phyloP scores from a whole-genome alignment of 108 stramenopile species.

The Fistulifera solaris region DNA sequence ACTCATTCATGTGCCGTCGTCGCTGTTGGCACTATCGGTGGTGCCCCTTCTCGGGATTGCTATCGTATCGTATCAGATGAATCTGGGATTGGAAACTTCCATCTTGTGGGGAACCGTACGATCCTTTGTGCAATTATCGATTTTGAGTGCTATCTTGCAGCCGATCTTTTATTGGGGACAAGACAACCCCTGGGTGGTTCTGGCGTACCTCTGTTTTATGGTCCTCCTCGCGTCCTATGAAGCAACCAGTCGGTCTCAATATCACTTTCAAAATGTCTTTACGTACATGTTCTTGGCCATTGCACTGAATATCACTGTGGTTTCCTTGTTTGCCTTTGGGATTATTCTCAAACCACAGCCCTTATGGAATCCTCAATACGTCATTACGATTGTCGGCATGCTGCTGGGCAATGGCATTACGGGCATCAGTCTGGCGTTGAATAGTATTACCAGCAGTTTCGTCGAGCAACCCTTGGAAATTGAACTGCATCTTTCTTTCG shows the following conservation, averaged over 20 bases:
- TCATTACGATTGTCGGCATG: constrained; percentile 86
- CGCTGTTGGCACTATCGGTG: constrained; percentile 15
- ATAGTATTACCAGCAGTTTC: constrained; percentile 39
- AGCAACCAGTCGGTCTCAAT: constrained; percentile 52
- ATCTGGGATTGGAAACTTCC: constrained; percentile 28
- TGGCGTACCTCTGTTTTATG: constrained; percentile 51
- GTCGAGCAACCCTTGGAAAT: constrained; percentile 42
- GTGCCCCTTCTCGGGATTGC: constrained; percentile 19
- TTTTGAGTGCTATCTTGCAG: constrained; percentile 62
- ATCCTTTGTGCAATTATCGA: constrained; percentile 59
- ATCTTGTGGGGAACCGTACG: constrained; percentile 28
- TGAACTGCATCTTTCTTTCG: constrained; percentile 42
- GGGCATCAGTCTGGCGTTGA: constrained; percentile 53
- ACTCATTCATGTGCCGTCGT: constrained; percentile 24
- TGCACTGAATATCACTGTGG: constrained; percentile 30
- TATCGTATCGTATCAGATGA: constrained; percentile 13
- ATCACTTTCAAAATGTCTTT: constrained; percentile 50
- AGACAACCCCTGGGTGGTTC: constrained; percentile 24
- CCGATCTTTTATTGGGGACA: constrained; percentile 59
- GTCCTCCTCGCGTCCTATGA: constrained; percentile 64
- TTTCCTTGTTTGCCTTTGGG: constrained; percentile 59
- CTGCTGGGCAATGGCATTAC: constrained; percentile 80
- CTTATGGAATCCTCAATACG: constrained; percentile 66
- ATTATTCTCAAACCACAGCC: constrained; percentile 53
- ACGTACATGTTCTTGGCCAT: constrained; percentile 29